Evolutionary conservation across 192 early-diverging fungal species (phyloP), one percentile per base, ranked within the genome.

Genomic region (Podila horticola): DNA sequence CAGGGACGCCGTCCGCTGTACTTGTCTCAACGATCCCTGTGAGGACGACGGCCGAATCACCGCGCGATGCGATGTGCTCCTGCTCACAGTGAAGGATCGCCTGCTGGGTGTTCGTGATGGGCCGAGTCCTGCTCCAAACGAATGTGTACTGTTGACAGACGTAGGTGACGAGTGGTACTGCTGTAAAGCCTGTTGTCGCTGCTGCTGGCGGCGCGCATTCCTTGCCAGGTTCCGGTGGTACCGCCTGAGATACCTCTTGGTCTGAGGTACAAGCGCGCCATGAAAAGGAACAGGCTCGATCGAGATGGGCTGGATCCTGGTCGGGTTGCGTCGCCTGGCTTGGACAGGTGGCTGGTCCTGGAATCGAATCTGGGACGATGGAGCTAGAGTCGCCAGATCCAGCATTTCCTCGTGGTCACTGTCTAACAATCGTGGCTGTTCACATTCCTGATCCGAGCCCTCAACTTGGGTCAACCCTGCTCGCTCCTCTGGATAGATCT

Each of bases 271-370:
- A 20, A 81, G 52, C 5, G 41, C 71, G 17, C 76, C 76, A 69
- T 81, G 76, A 67, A 69, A 81, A 0, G 64, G 64, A 3, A 81
- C 38, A 2, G 76, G 76, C 34, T 81, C 76, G 20, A 73, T 69
- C 36, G 76, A 81, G 61, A 81, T 81, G 26, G 77, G 71, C 45
- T 81, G 77, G 15, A 73, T 71, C 29, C 41, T 19, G 5, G 57
- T 30, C n/a, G 77, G 77, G 48, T 81, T 81, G 20, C 28, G 38
- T 63, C 59, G 70, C 7, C 33, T 59, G 6, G 20, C 20, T 15
- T 55, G 22, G 33, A 24, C 17, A 7, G 24, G 17, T 10, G 5
- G 5, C 1, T 6, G 34, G 26, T 22, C 4, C 34, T 34, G 29
- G 10, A 15, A 31, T 60, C 19, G 20, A 12, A 26, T 13, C 26